These are phyloP conservation scores for Aspergillus melleus DNA, from an alignment of 2,329 filamentous ascomycete species.

Conservation along the genomic window DNA sequence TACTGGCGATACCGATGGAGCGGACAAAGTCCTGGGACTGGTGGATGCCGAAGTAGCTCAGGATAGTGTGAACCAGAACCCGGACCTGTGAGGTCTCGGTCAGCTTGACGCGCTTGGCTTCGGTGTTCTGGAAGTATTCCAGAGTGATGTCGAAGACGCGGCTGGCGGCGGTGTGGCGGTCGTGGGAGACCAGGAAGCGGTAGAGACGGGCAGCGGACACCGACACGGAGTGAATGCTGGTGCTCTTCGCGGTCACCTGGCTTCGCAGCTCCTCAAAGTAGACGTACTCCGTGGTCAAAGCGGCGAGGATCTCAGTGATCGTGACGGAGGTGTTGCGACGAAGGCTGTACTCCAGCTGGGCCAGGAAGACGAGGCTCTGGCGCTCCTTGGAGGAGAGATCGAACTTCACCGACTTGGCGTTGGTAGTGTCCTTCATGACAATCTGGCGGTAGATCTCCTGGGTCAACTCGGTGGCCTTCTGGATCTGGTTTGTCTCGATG, in stretches of 20 bases:
- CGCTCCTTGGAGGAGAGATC: slow-evolving; percentile 33
- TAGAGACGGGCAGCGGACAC: slow-evolving; percentile 35
- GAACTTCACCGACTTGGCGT: slow-evolving; percentile 38
- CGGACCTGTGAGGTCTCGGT: slow-evolving; percentile 30
- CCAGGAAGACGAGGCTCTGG: slow-evolving; percentile 45
- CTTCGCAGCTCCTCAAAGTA: slow-evolving; percentile 42
- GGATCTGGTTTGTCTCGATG: slow-evolving; percentile 32
- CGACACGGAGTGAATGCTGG: slow-evolving; percentile 38
- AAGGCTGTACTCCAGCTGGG: slow-evolving; percentile 47
- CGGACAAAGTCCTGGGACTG: slow-evolving; percentile 36
- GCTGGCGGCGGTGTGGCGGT: slow-evolving; percentile 21
- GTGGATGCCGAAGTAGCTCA: slow-evolving; percentile 37
- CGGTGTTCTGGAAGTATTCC: slow-evolving; percentile 33
- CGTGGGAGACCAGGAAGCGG: slow-evolving; percentile 27
- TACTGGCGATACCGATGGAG: slow-evolving; percentile 38
- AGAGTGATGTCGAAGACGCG: slow-evolving; percentile 31
- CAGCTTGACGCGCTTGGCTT: slow-evolving; percentile 29
- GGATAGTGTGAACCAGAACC: slow-evolving; percentile 32
- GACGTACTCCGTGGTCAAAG: slow-evolving; percentile 44
- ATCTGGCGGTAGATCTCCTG: slow-evolving; percentile 43
- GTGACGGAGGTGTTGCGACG: slow-evolving; percentile 26
- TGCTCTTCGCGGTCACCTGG: slow-evolving; percentile 40
- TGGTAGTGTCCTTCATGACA: slow-evolving; percentile 39
- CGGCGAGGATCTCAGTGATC: slow-evolving; percentile 45
- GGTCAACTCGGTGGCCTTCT: slow-evolving; percentile 34